Evolutionary conservation across 2,329 filamentous ascomycete genomes (phyloP), one percentile per base, ranked within the genome.

Genomic region (Diaporthe sp.): DNA sequence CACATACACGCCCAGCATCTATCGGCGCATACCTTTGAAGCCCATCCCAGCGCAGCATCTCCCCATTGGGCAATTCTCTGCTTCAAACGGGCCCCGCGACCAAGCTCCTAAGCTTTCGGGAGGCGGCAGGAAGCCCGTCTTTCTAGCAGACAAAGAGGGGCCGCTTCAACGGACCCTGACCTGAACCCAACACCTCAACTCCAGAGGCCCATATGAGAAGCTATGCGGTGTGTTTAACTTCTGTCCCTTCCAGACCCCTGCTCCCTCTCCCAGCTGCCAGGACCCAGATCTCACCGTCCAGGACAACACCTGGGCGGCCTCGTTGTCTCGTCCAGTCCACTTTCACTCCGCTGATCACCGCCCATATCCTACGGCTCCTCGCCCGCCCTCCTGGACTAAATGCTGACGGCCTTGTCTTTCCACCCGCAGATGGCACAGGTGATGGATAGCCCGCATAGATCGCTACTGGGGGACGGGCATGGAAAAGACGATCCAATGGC

Each of bases 361-460:
- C 68, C 47, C 47, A 42, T n/a, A n/a, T 38, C n/a, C 35, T 67
- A 19, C 19, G 35, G 13, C 61, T 40, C 50, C 54, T 54, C 58
- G 67, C 64, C 57, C 47, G 45, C 72, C 50, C 22, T 30, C 50
- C 28, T 61, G 42, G 28, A 19, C 60, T 35, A 66, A 60, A 76
- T 74, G 77, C 78, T 79, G 75, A 79, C 77, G 72, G 58, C 66
- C 71, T 76, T 74, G 38, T 72, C 68, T 67, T 74, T 77, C 75
- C 75, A 81, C 87, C 86, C 84, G 82, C 84, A 85, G 82, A 89
- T 89, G 88, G 87, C 87, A 80, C 84, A 87, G 80, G 86, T 84
- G 80, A 88, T 85, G 85, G 87, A 89, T 79, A 87, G 84, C 81
- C 84, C 84, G 79, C 86, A 85, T 81, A 83, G 85, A 81, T 83